A percentile compares a stretch with the other conserved stretches of the same genome.
Conservation (phyloP, 2,329 filamentous ascomycete genomes). For the Hypoxylon sp. region DNA sequence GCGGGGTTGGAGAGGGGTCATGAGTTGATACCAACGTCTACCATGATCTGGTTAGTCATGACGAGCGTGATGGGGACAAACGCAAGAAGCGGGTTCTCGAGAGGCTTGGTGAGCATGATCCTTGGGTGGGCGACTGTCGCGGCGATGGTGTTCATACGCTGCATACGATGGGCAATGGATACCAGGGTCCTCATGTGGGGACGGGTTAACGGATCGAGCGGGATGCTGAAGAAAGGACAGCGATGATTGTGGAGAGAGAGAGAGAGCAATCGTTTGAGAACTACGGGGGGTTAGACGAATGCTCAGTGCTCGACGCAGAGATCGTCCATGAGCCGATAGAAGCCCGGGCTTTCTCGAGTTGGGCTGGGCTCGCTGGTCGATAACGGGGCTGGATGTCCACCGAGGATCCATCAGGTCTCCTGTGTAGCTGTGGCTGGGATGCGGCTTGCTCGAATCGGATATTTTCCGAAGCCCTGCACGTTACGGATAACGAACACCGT, state of each 20-base stretch:
- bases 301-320: conserved; percentile 3
- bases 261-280: conserved; percentile 2
- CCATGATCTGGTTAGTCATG: conserved; percentile 69
- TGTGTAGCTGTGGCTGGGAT: not conserved
- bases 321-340: conserved; percentile 8
- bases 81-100: conserved; percentile 49
- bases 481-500: conserved; percentile 11
- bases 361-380: not conserved
- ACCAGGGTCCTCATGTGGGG: conserved; percentile 54
- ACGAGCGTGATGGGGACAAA: conserved; percentile 54
- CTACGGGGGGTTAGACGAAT: conserved; percentile 2
- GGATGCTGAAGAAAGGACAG: conserved; percentile 32
- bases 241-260: not conserved
- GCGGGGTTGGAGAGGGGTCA: conserved; percentile 72
- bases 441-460: conserved; percentile 10
- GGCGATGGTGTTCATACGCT: conserved; percentile 55
- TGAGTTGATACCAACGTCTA: conserved; percentile 72
- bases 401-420: conserved; percentile 1
- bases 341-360: not conserved
- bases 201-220: conserved; percentile 47
- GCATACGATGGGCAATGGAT: conserved; percentile 56
- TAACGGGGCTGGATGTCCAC: conserved; percentile 6
- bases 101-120: conserved; percentile 51
- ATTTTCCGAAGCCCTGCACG: conserved; percentile 6
- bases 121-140: conserved; percentile 53